Conservation (phyloP, 2,329 filamentous ascomycete genomes). For the Penicillium sp. region DNA sequence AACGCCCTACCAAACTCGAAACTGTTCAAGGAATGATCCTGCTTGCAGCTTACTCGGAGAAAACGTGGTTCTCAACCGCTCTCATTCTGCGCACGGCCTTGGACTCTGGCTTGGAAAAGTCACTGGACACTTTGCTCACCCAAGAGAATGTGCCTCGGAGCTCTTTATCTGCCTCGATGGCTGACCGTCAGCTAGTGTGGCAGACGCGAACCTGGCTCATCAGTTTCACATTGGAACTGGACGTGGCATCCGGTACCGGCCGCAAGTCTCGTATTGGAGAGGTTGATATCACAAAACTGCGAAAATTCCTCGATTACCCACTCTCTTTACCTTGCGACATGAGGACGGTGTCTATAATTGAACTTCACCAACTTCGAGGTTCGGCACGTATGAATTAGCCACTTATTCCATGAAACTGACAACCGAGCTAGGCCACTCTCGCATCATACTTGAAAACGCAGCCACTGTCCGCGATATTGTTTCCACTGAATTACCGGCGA, state of each 20-base stretch:
- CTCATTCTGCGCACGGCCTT: conserved; percentile 37
- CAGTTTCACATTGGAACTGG: conserved; percentile 35
- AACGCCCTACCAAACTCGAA: conserved; percentile 36
- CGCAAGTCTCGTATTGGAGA: conserved; percentile 36
- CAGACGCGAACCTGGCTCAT: conserved; percentile 38
- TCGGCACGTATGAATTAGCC: neutral
- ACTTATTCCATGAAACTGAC: neutral
- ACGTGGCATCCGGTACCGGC: conserved; percentile 36
- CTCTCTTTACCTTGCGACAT: conserved; percentile 36
- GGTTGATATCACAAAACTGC: conserved; percentile 33
- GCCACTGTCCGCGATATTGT: conserved; percentile 27
- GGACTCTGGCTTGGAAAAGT: conserved; percentile 37
- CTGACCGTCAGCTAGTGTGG: conserved; percentile 36
- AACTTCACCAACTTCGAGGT: conserved; percentile 38
- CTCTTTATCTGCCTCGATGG: conserved; percentile 34
- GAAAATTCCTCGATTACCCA: conserved; percentile 36
- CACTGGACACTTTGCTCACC: conserved; percentile 31
- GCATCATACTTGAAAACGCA: conserved; percentile 30
- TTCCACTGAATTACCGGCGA: conserved; percentile 28
- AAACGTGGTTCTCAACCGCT: conserved; percentile 39
- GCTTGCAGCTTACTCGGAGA: conserved; percentile 37
- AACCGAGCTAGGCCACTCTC: conserved; percentile 18
- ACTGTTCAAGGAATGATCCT: conserved; percentile 39
- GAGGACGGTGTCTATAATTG: conserved; percentile 36
- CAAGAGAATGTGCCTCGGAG: conserved; percentile 34